These are phyloP conservation scores for Fusarium devonianum DNA, from an alignment of 2,329 filamentous ascomycete genomes.

Conservation along the genomic window DNA sequence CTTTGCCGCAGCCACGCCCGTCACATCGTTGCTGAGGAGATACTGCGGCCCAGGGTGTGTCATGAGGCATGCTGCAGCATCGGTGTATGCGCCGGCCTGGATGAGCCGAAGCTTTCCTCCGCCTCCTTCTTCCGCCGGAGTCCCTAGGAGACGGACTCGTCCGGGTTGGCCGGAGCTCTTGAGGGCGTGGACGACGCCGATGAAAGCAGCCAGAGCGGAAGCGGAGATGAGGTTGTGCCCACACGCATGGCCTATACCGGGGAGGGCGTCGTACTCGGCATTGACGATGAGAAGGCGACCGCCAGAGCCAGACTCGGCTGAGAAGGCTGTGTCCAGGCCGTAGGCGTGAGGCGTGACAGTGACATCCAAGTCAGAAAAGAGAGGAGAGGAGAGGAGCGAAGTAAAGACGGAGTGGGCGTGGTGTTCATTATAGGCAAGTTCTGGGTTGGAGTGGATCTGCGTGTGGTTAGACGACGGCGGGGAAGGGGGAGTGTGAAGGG, in stretches of 20 bases:
- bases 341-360: conserved; percentile 17
- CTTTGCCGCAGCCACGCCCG: background rate
- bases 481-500: background rate
- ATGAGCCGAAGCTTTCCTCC: conserved; percentile 12
- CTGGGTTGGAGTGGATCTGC: conserved; percentile 28
- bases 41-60: background rate
- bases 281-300: conserved; percentile 28
- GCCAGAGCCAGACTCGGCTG: conserved; percentile 19
- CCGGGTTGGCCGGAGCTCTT: background rate
- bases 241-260: conserved; percentile 24
- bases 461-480: background rate
- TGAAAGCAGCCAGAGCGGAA: conserved; percentile 23
- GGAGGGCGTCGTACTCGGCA: conserved; percentile 29
- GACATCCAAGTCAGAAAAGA: conserved; percentile 9
- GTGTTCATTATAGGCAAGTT: conserved; percentile 21
- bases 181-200: background rate
- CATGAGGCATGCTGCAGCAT: conserved; percentile 8
- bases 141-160: conserved; percentile 7
- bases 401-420: conserved; percentile 23
- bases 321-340: conserved; percentile 16
- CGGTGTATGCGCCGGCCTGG: conserved; percentile 6
- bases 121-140: conserved; percentile 14
- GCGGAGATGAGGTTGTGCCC: conserved; percentile 29
- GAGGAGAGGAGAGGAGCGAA: conserved; percentile 4
- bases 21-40: background rate